Conservation (phyloP, 2,329 filamentous ascomycete species). For the Epichloe glyceriae region DNA sequence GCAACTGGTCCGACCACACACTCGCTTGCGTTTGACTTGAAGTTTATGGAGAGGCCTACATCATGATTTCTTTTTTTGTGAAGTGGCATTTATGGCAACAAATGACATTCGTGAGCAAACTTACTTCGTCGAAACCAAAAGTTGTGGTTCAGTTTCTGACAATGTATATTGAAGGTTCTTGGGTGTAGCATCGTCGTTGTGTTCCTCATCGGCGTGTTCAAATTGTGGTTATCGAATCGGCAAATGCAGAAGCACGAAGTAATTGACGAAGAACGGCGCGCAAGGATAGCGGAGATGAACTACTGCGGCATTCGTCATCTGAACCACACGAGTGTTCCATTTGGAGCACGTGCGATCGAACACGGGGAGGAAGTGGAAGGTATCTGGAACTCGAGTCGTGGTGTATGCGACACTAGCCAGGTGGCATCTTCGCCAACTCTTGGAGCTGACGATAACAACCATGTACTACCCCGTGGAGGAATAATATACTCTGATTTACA, state of each 20-base stretch:
- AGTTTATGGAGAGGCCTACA: constrained; percentile 1
- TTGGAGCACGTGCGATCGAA: constrained; percentile 76
- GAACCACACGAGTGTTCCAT: constrained; percentile 53
- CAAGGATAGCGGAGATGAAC: constrained; percentile 38
- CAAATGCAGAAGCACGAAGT: constrained; percentile 43
- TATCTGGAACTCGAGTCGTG: constrained; percentile 57
- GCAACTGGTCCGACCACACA: not conserved
- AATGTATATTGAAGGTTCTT: constrained; percentile 43
- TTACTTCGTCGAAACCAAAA: not conserved
- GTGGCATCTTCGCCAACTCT: constrained; percentile 14
- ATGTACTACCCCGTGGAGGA: not conserved
- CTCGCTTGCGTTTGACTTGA: not conserved
- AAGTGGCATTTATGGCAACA: constrained; percentile 77
- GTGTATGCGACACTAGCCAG: constrained; percentile 22
- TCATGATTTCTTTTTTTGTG: constrained; percentile 42
- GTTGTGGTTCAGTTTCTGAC: not conserved
- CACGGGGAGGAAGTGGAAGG: constrained; percentile 74
- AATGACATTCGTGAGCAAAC: constrained; percentile 66
- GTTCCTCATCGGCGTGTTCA: constrained; percentile 53
- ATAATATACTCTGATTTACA: not conserved
- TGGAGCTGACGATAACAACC: constrained; percentile 2
- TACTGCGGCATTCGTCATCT: constrained; percentile 35
- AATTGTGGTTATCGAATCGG: constrained; percentile 51
- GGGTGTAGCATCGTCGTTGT: constrained; percentile 58
- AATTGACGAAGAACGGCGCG: constrained; percentile 53